Base-by-base conservation (phyloP, 2,329 filamentous ascomycete genomes). In the Sporothrix brunneoviolacea region DNA sequence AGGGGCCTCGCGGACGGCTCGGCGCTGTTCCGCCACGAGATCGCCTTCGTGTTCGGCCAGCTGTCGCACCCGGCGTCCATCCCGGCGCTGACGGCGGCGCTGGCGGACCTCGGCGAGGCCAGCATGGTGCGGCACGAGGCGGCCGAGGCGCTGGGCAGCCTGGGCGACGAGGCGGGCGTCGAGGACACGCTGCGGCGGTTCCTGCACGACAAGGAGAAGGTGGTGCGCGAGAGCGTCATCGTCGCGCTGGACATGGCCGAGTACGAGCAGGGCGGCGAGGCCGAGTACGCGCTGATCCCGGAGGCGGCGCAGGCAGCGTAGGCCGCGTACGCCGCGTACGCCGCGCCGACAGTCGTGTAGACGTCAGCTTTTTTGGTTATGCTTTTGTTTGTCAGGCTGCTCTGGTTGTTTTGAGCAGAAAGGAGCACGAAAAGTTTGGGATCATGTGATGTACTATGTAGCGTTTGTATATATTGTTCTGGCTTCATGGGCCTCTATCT, bases 41-140 rank as follows among this genome's bases (percentile, higher is more conserved):
- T 98, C 58, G 93, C 93, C 13, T 98, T 98, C 65, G 93, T 98
- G 13, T 98, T 98, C 60, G 93, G 93, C 50, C 93, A 98, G 68
- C 76, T 98, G 47, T 90, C 87, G 50, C 93, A 98, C 64, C 93
- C 93, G 1, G 91, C 91, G n/a, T 95, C 90, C 1, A 96, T 98
- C 58, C 91, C 93, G 4, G 88, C 88, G 53, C 79, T 98, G 52
- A 85, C 86, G 15, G 81, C 80, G 46, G 83, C 87, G 1, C 74
- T 98, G 53, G 86, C 86, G 61, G 77, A 98, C 65, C 71, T 79
- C 43, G 75, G 87, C 50, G 93, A 98, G 71, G 86, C 82, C 21
- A 90, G 91, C 62, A 98, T 98, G 93, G 93, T 98, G 51, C 84
- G 93, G 51, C 93, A 98, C 64, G 93, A 98, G 70, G 94, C 93